Evolutionary conservation across 805 yeast species (phyloP).

Genomic region (Wickerhamomyces alni): DNA sequence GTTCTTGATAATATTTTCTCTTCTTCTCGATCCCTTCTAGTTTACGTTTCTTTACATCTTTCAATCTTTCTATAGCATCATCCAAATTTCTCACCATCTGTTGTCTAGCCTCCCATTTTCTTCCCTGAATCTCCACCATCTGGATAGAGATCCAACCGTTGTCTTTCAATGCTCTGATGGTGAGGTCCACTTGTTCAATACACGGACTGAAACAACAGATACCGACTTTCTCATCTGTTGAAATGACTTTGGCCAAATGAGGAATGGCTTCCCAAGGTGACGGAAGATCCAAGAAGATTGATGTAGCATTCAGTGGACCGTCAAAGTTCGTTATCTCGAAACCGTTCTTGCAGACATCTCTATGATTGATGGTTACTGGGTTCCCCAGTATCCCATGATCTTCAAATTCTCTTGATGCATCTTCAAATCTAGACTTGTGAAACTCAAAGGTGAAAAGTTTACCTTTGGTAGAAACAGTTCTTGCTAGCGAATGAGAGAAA

Average conservation of each 20-base stretch:
- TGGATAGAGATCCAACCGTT: conserved; percentile 84
- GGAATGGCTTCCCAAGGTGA: conserved; percentile 96
- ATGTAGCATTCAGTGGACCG: conserved; percentile 50
- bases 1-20: conserved; percentile 25
- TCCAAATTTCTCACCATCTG: conserved; percentile 77
- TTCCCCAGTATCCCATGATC: conserved; percentile 56
- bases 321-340: conserved; percentile 47
- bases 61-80: conserved; percentile 74
- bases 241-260: conserved; percentile 52
- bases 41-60: conserved; percentile 73
- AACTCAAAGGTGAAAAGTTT: conserved; percentile 82
- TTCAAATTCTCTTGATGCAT: conserved; percentile 72
- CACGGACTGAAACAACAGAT: conserved; percentile 97
- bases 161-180: conserved; percentile 66
- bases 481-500: conserved; percentile 85
- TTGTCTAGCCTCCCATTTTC: conserved; percentile 84
- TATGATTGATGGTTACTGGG: conserved; percentile 64
- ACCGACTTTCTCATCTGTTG: conserved; percentile 47
- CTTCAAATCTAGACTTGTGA: conserved; percentile 75
- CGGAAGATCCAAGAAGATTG: conserved; percentile 86
- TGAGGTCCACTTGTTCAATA: conserved; percentile 90
- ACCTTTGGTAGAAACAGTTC: conserved; percentile 57
- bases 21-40: conserved; percentile 57
- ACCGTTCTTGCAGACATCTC: conserved; percentile 91
- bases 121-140: conserved; percentile 86